A percentile compares a stretch with the other conserved stretches of the same genome.
Evolutionary conservation across 2,329 filamentous ascomycete genomes (phyloP).

Genomic region (Albifimbria verrucaria): DNA sequence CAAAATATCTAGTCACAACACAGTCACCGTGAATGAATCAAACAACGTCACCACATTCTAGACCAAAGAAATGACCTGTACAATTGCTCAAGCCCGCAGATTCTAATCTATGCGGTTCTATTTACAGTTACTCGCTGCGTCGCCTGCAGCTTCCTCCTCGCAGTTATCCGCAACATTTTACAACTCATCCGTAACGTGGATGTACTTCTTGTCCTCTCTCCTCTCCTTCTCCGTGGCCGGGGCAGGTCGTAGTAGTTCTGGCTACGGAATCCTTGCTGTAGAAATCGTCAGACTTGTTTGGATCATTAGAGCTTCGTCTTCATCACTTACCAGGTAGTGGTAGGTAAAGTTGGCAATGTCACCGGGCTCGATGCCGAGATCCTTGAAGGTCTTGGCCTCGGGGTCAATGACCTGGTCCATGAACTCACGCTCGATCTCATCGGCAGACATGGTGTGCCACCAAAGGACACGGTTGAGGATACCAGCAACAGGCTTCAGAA

Average conservation of each 20-base stretch:
- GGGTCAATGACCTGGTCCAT: conserved; percentile 90
- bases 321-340: conserved; percentile 77
- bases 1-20: no score
- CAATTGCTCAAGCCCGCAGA: conserved; percentile 25
- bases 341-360: conserved; percentile 86
- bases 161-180: conserved; percentile 43
- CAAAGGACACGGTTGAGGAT: conserved; percentile 80
- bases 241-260: conserved; percentile 88
- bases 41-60: no score
- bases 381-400: conserved; percentile 90
- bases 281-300: conserved; percentile 24
- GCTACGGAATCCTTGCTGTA: conserved; percentile 84
- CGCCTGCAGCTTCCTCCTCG: conserved; percentile 5
- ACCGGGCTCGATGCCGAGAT: conserved; percentile 83
- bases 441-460: conserved; percentile 81
- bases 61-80: conserved; percentile 21
- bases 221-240: conserved; percentile 93
- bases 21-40: no score
- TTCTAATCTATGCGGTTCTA: conserved; percentile 26
- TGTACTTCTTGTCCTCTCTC: conserved; percentile 91
- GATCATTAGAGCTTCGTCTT: neutral
- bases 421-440: conserved; percentile 89
- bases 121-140: conserved; percentile 21
- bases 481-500: conserved; percentile 72
- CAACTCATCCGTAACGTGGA: conserved; percentile 89